Percentiles rank a stretch among this genome's conserved stretches.
These are phyloP conservation scores for Annulohypoxylon moriforme DNA, from an alignment of 495 filamentous ascomycete species.

Conservation along the genomic window DNA sequence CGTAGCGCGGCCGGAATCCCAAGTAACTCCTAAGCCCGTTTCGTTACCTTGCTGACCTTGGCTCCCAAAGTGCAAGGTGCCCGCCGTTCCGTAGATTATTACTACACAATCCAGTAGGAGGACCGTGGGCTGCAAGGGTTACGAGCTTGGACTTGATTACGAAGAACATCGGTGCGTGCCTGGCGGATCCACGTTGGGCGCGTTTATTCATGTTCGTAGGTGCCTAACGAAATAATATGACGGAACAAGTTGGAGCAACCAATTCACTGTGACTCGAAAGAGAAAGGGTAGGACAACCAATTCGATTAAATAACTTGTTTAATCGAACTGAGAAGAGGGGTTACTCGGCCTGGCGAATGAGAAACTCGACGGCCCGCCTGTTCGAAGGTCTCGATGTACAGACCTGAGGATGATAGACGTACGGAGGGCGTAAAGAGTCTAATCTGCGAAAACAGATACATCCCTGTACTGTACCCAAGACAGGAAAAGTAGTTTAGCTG, in stretches of 20 bases:
- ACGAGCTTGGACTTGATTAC: slow-evolving; percentile 5
- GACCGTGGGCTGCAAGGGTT: slow-evolving; percentile 12
- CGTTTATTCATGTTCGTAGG: slow-evolving; percentile 34
- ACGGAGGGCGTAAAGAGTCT: slow-evolving; percentile 37
- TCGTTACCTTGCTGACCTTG: slow-evolving; percentile 9
- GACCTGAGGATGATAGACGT: slow-evolving; percentile 18
- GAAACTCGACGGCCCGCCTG: slow-evolving; percentile 33
- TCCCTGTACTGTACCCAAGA: slow-evolving; percentile 15
- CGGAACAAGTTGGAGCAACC: slow-evolving; percentile 36
- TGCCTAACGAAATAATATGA: slow-evolving; percentile 43
- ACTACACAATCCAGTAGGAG: slow-evolving; percentile 25
- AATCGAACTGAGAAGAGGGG: slow-evolving; percentile 29
- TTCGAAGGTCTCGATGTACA: slow-evolving; percentile 37
- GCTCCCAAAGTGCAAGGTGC: too few species aligned
- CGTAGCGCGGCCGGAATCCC: slow-evolving; percentile 24
- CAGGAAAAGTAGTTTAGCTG: slow-evolving; percentile 30
- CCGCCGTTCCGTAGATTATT: slow-evolving; percentile 28
- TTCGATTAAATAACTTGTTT: slow-evolving; percentile 32
- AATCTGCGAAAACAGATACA: slow-evolving; percentile 12
- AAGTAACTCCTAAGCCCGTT: slow-evolving; percentile 26
- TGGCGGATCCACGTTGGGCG: slow-evolving; percentile 24
- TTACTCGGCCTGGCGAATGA: slow-evolving; percentile 33
- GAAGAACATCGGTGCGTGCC: slow-evolving; percentile 31
- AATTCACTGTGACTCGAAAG: slow-evolving; percentile 37
- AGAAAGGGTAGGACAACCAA: slow-evolving; percentile 21